Percentiles rank a stretch among this genome's conserved stretches.
These are phyloP conservation scores for Phytopythium cucurbitacearum DNA, from an alignment of 352 stramenopile species.

Conservation along the genomic window DNA sequence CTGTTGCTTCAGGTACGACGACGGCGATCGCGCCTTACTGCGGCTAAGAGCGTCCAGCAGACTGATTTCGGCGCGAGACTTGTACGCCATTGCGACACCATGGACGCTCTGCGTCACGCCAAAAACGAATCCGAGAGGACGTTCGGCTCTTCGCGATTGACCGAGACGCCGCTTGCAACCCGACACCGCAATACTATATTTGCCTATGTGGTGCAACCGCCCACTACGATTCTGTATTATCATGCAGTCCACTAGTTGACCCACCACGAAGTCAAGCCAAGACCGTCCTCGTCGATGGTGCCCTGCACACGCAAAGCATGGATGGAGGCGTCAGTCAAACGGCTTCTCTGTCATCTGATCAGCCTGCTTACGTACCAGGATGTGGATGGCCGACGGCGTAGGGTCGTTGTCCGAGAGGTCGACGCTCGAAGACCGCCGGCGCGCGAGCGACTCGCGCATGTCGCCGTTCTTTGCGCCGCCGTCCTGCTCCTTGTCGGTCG, in stretches of 20 bases:
- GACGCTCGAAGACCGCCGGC: constrained; percentile 75
- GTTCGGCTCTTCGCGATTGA: no score
- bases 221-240: no score
- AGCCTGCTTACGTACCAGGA: constrained; percentile 41
- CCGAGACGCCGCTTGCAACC: no score
- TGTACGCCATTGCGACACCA: constrained; percentile 22
- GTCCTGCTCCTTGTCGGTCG: constrained; percentile 58
- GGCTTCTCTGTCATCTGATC: background rate
- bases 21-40: constrained; percentile 39
- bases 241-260: constrained; percentile 15
- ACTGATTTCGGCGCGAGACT: constrained; percentile 49
- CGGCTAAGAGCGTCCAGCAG: constrained; percentile 42
- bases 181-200: no score
- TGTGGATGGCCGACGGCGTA: constrained; percentile 79
- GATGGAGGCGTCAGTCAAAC: background rate
- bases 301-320: constrained; percentile 27
- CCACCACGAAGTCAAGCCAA: constrained; percentile 85
- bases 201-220: no score
- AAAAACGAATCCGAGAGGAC: no score
- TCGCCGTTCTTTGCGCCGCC: constrained; percentile 33
- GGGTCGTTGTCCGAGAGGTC: constrained; percentile 82
- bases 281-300: constrained; percentile 84
- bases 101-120: background rate
- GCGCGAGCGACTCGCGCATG: constrained; percentile 67
- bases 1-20: constrained; percentile 37